Percentiles rank a stretch among this genome's conserved stretches.
These are phyloP conservation scores for Mrakia frigida DNA, from an alignment of 768 basidiomycete genomes.

Conservation along the genomic window DNA sequence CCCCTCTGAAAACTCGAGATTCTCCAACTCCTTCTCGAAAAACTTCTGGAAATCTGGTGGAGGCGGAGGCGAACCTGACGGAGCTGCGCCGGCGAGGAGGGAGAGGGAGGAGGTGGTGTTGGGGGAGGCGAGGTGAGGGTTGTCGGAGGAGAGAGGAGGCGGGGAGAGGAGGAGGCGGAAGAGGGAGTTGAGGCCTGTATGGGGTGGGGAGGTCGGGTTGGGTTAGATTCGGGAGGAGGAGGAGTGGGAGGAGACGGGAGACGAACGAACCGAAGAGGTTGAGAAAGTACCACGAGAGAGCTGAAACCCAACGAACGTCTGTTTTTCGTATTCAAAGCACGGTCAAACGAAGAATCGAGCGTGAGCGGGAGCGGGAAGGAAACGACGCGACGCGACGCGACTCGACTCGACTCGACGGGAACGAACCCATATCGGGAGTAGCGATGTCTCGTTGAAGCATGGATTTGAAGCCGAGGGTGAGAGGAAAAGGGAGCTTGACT, in stretches of 20 bases:
- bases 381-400: neutral
- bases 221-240: too few relatives aligned
- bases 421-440: constrained; percentile 32
- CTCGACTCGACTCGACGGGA: neutral
- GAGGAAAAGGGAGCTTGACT: constrained; percentile 96
- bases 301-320: constrained; percentile 99
- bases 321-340: too few relatives aligned
- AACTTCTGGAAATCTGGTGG: constrained; percentile 78
- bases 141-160: constrained; percentile 33
- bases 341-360: constrained; percentile 65
- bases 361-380: neutral
- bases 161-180: constrained; percentile 86
- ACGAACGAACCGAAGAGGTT: constrained; percentile 74
- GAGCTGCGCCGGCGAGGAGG: constrained; percentile 39
- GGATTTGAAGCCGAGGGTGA: constrained; percentile 93
- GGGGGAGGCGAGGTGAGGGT: constrained; percentile 11
- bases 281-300: constrained; percentile 97
- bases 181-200: constrained; percentile 66
- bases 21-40: constrained; percentile 86
- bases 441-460: constrained; percentile 76
- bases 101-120: neutral
- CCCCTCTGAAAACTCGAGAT: constrained; percentile 84
- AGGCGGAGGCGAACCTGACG: constrained; percentile 46
- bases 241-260: too few relatives aligned
- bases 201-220: too few relatives aligned